phyloP scores from a whole-genome alignment of 257 asterid genomes.

The Schizonepeta tenuifolia region DNA sequence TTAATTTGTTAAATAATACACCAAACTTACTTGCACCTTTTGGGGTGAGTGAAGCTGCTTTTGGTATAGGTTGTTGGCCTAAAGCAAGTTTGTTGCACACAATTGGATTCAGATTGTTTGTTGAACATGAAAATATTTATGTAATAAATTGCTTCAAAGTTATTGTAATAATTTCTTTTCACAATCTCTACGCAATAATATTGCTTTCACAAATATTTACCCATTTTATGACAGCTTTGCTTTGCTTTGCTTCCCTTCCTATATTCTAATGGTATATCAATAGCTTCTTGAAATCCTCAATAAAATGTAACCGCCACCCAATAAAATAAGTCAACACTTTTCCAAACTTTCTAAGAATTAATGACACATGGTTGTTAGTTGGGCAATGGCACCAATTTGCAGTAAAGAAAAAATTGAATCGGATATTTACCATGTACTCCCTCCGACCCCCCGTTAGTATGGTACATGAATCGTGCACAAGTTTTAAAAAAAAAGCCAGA shows the following conservation, averaged over 20 bases:
- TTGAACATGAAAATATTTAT: background rate
- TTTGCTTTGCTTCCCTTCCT: no score
- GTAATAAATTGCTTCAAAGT: constrained; percentile 10
- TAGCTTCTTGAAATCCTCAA: background rate
- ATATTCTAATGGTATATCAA: no score
- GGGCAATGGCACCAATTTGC: constrained; percentile 22
- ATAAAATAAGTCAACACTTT: background rate
- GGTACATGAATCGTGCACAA: no score
- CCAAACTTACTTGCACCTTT: constrained; percentile 2
- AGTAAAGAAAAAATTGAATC: no score
- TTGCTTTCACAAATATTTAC: constrained; percentile 5
- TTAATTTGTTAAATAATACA: background rate
- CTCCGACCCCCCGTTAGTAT: no score
- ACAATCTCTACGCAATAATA: constrained; percentile 14
- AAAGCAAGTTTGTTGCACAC: background rate
- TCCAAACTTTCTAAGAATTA: constrained; percentile 10
- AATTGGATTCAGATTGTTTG: constrained; percentile 1
- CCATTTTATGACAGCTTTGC: background rate
- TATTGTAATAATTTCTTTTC: constrained; percentile 1
- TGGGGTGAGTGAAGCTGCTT: constrained; percentile 6
- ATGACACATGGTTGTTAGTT: constrained; percentile 22
- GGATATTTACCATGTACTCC: no score
- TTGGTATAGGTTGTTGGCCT: constrained; percentile 19
- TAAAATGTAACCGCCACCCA: no score
- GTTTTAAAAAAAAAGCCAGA: no score